These are phyloP conservation scores for Komagataella pastoris DNA, from an alignment of 805 yeast species.

Conservation along the genomic window DNA sequence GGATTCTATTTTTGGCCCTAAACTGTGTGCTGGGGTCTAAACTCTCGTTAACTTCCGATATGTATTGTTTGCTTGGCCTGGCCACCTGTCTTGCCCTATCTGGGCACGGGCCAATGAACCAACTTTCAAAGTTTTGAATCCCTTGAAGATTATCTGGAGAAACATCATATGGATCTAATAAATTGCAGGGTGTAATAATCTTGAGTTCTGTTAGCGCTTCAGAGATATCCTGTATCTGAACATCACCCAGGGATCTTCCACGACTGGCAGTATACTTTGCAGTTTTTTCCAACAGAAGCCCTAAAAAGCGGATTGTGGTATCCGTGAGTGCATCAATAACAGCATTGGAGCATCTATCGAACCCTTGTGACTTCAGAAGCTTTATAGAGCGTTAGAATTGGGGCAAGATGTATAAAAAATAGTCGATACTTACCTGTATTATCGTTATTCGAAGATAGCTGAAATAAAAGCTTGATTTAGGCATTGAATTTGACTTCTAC, in stretches of 20 bases:
- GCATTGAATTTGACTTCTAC: neutral
- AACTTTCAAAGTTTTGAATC: constrained; percentile 34
- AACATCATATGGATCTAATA: constrained; percentile 41
- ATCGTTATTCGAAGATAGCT: constrained; percentile 33
- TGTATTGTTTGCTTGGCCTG: constrained; percentile 13
- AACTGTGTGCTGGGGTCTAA: neutral
- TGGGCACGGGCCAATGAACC: constrained; percentile 37
- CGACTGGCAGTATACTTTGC: constrained; percentile 33
- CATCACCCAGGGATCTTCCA: constrained; percentile 21
- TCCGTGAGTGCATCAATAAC: constrained; percentile 72
- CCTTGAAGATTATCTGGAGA: constrained; percentile 32
- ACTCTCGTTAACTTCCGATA: neutral
- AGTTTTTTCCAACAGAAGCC: constrained; percentile 37
- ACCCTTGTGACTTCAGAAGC: constrained; percentile 68
- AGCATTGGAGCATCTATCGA: constrained; percentile 62
- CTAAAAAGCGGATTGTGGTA: constrained; percentile 51
- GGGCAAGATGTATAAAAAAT: neutral
- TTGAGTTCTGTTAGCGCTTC: constrained; percentile 56
- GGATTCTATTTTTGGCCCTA: neutral
- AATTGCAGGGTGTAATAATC: constrained; percentile 42
- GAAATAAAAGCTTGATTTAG: constrained; percentile 26
- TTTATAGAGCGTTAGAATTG: constrained; percentile 21
- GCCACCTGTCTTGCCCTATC: constrained; percentile 26
- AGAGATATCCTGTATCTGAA: constrained; percentile 53
- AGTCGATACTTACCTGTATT: constrained; percentile 23